These are phyloP conservation scores for Inosperma sp. DNA, from an alignment of 768 basidiomycete genomes.

Conservation along the genomic window DNA sequence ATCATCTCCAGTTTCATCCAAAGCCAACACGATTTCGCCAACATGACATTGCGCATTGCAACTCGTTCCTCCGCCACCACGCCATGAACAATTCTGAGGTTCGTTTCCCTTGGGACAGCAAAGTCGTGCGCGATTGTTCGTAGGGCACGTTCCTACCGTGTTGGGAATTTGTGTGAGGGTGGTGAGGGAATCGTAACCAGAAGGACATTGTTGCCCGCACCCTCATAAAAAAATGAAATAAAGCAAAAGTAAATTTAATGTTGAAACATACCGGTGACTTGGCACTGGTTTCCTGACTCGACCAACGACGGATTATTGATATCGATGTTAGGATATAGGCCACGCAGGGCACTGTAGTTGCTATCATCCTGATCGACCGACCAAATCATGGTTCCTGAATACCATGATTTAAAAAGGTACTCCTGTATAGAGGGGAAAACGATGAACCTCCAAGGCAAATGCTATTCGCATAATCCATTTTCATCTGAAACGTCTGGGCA, in stretches of 20 bases:
- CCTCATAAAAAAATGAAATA: too few species aligned
- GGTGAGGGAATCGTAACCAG: conserved; percentile 16
- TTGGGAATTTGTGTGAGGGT: conserved; percentile 16
- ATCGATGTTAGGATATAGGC: conserved; percentile 12
- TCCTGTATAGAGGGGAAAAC: too few species aligned
- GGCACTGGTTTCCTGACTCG: conserved; percentile 14
- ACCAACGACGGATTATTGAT: conserved; percentile 18
- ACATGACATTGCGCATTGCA: conserved; percentile 21
- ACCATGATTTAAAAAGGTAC: too few species aligned
- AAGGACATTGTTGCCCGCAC: conserved; percentile 20
- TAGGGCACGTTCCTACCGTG: conserved; percentile 10
- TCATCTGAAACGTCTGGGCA: too few species aligned
- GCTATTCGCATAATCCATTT: too few species aligned
- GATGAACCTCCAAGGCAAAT: too few species aligned
- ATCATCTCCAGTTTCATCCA: conserved; percentile 19
- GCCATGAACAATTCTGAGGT: conserved; percentile 20
- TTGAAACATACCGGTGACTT: conserved; percentile 13
- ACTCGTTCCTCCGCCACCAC: conserved; percentile 18
- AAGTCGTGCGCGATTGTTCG: conserved; percentile 15
- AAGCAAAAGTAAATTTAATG: too few species aligned
- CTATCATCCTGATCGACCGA: conserved; percentile 13
- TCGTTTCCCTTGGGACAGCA: conserved; percentile 21
- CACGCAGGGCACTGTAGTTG: conserved; percentile 9
- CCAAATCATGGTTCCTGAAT: too few species aligned
- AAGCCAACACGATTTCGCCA: conserved; percentile 21